These are phyloP conservation scores for Xylaria venustula DNA, from an alignment of 495 filamentous ascomycete species.

Conservation along the genomic window DNA sequence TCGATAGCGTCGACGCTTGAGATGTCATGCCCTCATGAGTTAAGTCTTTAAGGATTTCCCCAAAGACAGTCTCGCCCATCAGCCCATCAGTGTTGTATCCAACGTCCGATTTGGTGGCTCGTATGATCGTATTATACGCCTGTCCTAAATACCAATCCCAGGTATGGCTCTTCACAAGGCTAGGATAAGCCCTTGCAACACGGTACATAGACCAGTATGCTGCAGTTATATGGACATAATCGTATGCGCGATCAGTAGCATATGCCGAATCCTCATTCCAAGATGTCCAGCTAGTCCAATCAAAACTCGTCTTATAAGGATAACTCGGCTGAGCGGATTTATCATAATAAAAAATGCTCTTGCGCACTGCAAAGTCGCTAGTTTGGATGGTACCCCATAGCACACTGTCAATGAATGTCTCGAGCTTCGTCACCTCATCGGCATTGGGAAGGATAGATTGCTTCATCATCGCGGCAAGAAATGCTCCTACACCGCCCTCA, in stretches of 20 bases:
- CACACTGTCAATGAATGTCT: conserved; percentile 43
- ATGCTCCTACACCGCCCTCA: conserved; percentile 50
- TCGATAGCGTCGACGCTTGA: conserved; percentile 36
- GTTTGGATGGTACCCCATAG: conserved; percentile 44
- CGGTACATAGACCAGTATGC: conserved; percentile 53
- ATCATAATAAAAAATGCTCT: conserved; percentile 54
- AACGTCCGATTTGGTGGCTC: conserved; percentile 20
- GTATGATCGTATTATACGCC: conserved; percentile 38
- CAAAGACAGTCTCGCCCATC: conserved; percentile 55
- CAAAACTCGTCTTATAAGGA: conserved; percentile 32
- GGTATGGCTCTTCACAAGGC: conserved; percentile 29
- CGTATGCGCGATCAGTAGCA: conserved; percentile 45
- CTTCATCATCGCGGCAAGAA: conserved; percentile 47
- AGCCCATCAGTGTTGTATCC: conserved; percentile 41
- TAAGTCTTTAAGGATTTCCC: conserved; percentile 46
- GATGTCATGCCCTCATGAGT: conserved; percentile 36
- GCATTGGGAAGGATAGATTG: conserved; percentile 43
- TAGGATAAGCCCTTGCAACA: conserved; percentile 41
- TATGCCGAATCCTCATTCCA: conserved; percentile 45
- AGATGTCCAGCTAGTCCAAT: conserved; percentile 41
- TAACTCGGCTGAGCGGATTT: conserved; percentile 36
- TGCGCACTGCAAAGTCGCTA: conserved; percentile 40
- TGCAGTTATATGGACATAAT: conserved; percentile 52
- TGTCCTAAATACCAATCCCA: conserved; percentile 52
- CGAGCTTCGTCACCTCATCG: conserved; percentile 44